These are phyloP conservation scores for Gaultheria prostrata DNA, from an alignment of 148 eudicot species.

Conservation along the genomic window DNA sequence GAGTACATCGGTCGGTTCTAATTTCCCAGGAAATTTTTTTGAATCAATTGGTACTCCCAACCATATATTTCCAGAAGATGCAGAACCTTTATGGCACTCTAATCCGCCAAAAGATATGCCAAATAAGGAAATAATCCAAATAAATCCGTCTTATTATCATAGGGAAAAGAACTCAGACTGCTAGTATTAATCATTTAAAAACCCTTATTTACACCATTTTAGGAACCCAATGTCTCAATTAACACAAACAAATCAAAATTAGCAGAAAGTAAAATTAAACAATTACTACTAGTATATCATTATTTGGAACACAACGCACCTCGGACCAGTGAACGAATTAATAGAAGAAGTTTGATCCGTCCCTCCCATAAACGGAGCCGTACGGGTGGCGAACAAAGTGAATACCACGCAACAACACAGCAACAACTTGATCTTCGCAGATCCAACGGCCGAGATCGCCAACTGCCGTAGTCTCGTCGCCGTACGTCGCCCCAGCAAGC, in stretches of 20 bases:
- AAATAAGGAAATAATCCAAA: background rate
- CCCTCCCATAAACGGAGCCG: slow-evolving; percentile 51
- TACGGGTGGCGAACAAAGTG: slow-evolving; percentile 30
- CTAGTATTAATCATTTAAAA: background rate
- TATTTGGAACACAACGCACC: slow-evolving; percentile 22
- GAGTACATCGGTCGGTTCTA: background rate
- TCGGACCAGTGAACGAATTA: slow-evolving; percentile 26
- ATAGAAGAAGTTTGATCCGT: slow-evolving; percentile 20
- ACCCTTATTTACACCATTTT: background rate
- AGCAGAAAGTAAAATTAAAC: background rate
- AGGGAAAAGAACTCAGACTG: background rate
- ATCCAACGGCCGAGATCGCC: slow-evolving; percentile 47
- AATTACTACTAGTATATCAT: background rate
- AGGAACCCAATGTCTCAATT: background rate
- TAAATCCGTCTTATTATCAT: background rate
- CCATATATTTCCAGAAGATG: background rate
- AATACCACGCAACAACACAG: slow-evolving; percentile 43
- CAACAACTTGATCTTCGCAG: slow-evolving; percentile 53
- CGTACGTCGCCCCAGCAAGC: slow-evolving; percentile 52
- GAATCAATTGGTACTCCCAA: background rate
- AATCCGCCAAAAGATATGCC: background rate
- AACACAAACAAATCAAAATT: background rate
- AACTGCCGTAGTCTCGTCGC: slow-evolving; percentile 39
- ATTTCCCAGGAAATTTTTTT: background rate
- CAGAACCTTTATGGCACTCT: background rate